Percentiles rank a stretch among this genome's conserved stretches.
phyloP scores from a whole-genome alignment of 805 yeast species.

The Scheffersomyces spartinae region DNA sequence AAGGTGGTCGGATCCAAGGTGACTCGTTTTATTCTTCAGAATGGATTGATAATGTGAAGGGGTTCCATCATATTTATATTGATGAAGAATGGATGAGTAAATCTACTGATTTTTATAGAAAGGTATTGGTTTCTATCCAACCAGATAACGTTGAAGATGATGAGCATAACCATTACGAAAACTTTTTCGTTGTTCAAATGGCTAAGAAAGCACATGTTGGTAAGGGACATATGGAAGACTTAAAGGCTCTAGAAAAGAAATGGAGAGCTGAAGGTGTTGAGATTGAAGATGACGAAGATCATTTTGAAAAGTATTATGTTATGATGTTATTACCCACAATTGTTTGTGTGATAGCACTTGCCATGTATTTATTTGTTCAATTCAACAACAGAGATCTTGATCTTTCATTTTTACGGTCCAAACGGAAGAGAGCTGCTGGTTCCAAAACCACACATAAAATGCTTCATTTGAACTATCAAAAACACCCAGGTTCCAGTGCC shows the following conservation, averaged over 20 bases:
- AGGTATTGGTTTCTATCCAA: slow-evolving; percentile 60
- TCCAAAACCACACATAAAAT: slow-evolving; percentile 16
- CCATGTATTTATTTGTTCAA: slow-evolving; percentile 54
- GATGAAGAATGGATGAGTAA: slow-evolving; percentile 54
- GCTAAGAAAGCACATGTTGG: slow-evolving; percentile 43
- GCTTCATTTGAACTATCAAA: slow-evolving; percentile 15
- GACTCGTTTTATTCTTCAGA: slow-evolving; percentile 55
- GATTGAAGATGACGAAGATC: slow-evolving; percentile 37
- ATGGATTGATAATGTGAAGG: slow-evolving; percentile 55
- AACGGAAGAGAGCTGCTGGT: slow-evolving; percentile 11
- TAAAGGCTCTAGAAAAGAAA: slow-evolving; percentile 23
- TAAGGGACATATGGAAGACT: slow-evolving; percentile 34
- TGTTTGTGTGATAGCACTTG: slow-evolving; percentile 46
- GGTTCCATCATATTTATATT: slow-evolving; percentile 52
- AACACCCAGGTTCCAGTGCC: slow-evolving; percentile 11
- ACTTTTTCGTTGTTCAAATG: slow-evolving; percentile 32
- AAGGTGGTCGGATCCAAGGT: slow-evolving; percentile 21
- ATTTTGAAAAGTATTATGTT: slow-evolving; percentile 45
- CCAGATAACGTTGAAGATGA: slow-evolving; percentile 57
- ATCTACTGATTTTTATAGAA: slow-evolving; percentile 36
- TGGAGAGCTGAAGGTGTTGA: slow-evolving; percentile 16
- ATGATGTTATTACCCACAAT: slow-evolving; percentile 59
- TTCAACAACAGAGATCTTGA: slow-evolving; percentile 40
- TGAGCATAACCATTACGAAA: slow-evolving; percentile 43
- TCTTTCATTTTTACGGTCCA: slow-evolving; percentile 20